Conservation (phyloP, 2,329 filamentous ascomycete species). For the Hypoxylon sp. region DNA sequence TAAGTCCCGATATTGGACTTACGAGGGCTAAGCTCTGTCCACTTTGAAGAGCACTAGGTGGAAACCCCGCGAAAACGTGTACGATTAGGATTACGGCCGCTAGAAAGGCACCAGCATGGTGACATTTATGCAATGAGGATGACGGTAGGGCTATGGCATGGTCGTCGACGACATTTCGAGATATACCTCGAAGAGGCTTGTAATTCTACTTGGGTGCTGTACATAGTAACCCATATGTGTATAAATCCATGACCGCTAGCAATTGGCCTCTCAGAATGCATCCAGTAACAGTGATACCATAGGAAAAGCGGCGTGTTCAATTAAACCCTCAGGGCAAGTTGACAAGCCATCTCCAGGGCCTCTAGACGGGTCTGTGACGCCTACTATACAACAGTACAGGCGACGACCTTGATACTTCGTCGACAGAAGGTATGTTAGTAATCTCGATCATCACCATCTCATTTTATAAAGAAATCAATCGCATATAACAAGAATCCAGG, state of each 20-base stretch:
- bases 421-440: too few species aligned
- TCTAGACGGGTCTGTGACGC: not conserved
- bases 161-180: conserved; percentile 32
- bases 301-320: not conserved
- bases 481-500: not conserved
- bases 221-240: conserved; percentile 45
- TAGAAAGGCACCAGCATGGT: conserved; percentile 38
- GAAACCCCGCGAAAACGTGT: conserved; percentile 38
- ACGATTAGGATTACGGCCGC: conserved; percentile 37
- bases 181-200: conserved; percentile 32
- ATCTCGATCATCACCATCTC: too few species aligned
- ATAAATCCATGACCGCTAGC: conserved; percentile 36
- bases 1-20: conserved; percentile 29
- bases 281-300: not conserved
- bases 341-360: not conserved
- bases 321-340: not conserved
- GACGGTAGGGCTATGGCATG: conserved; percentile 26
- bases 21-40: conserved; percentile 29
- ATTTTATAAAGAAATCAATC: not conserved
- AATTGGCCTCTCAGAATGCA: not conserved
- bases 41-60: conserved; percentile 26
- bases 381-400: too few species aligned
- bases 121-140: conserved; percentile 28
- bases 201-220: conserved; percentile 44
- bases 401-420: too few species aligned